Evolutionary conservation across 352 stramenopile species (phyloP).

Genomic region (Globisporangium megalacanthum): DNA sequence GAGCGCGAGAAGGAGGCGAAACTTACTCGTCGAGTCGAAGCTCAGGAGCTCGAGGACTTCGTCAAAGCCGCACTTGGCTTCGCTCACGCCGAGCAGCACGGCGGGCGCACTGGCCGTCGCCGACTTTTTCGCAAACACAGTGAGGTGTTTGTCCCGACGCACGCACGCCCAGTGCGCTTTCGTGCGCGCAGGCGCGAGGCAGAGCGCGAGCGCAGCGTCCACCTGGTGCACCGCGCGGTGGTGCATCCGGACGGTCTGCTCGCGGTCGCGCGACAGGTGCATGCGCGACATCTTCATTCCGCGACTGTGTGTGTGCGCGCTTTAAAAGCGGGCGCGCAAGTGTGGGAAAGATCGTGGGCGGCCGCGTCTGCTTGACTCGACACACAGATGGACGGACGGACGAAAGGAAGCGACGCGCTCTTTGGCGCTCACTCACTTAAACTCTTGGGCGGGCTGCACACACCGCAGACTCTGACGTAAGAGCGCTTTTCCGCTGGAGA

Average conservation of each 20-base stretch:
- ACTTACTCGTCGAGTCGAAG: conserved; percentile 47
- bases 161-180: conserved; percentile 55
- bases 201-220: conserved; percentile 45
- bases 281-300: conserved; percentile 22
- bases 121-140: conserved; percentile 49
- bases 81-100: conserved; percentile 57
- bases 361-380: background rate
- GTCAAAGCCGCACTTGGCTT: conserved; percentile 50
- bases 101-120: conserved; percentile 24
- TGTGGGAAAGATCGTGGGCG: background rate
- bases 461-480: no score
- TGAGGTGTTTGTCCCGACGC: conserved; percentile 39
- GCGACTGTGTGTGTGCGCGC: background rate
- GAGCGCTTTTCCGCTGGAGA: no score
- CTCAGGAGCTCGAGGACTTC: conserved; percentile 52
- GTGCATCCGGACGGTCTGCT: conserved; percentile 50
- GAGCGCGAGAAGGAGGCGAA: conserved; percentile 58
- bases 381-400: background rate
- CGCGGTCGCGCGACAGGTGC: conserved; percentile 42
- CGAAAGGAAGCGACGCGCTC: no score
- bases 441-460: no score
- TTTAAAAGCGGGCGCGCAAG: background rate
- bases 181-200: conserved; percentile 45
- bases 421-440: no score
- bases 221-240: conserved; percentile 60